These are phyloP conservation scores for Fusarium fracticaudum DNA, from an alignment of 2,329 filamentous ascomycete genomes.

Conservation along the genomic window DNA sequence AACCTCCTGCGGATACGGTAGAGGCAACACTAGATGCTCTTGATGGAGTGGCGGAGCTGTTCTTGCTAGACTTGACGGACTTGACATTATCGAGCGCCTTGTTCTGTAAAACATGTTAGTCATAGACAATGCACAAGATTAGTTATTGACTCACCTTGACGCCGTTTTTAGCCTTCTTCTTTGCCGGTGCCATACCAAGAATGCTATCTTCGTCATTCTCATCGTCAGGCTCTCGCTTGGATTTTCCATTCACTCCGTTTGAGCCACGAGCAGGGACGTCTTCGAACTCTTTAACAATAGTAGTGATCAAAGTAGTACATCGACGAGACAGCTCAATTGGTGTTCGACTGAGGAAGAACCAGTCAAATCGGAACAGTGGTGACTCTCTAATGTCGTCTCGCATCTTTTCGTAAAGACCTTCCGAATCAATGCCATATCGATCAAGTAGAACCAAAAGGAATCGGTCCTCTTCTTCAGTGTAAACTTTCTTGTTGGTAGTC, in stretches of 20 bases:
- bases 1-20: slow-evolving; percentile 66
- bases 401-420: slow-evolving; percentile 90
- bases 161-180: slow-evolving; percentile 93
- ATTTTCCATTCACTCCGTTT: slow-evolving; percentile 72
- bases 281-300: slow-evolving; percentile 95
- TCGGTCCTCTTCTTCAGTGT: slow-evolving; percentile 97
- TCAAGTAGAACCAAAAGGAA: slow-evolving; percentile 95
- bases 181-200: slow-evolving; percentile 82
- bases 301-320: slow-evolving; percentile 93
- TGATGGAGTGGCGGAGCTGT: slow-evolving; percentile 79
- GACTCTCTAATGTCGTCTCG: slow-evolving; percentile 97
- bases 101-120: slow-evolving; percentile 68
- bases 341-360: slow-evolving; percentile 97
- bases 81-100: slow-evolving; percentile 93
- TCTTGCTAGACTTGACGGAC: slow-evolving; percentile 81
- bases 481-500: slow-evolving; percentile 99
- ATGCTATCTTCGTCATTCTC: slow-evolving; percentile 87
- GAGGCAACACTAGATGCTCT: slow-evolving; percentile 90
- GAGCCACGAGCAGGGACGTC: slow-evolving; percentile 63
- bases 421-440: slow-evolving; percentile 89
- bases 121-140: background rate
- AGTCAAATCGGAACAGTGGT: slow-evolving; percentile 96
- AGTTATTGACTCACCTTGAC: slow-evolving; percentile 73
- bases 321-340: slow-evolving; percentile 91
- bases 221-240: slow-evolving; percentile 80